phyloP scores from a whole-genome alignment of 768 basidiomycete genomes.

The Gymnopilus junonius region DNA sequence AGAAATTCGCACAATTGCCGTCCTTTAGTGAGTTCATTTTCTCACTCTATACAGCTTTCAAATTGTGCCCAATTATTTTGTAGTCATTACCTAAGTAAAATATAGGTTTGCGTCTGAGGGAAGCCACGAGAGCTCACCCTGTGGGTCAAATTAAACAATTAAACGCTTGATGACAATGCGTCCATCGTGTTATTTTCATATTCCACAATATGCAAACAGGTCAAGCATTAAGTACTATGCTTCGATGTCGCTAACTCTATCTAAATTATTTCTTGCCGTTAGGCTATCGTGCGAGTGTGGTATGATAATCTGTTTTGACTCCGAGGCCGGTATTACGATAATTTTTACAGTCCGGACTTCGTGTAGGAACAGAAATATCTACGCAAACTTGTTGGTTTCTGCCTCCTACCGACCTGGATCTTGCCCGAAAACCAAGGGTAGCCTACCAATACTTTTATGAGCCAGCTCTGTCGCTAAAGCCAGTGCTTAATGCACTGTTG shows the following conservation, averaged over 20 bases:
- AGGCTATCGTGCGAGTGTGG: slow-evolving; percentile 7
- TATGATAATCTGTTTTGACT: not conserved
- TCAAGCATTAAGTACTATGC: not conserved
- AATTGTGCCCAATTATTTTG: not conserved
- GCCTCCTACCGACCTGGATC: not conserved
- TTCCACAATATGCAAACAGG: not conserved
- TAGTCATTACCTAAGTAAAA: too few relatives aligned
- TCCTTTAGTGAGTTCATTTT: slow-evolving; percentile 3
- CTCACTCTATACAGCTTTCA: slow-evolving; percentile 3
- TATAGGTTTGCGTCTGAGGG: not conserved
- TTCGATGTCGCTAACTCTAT: slow-evolving; percentile 8
- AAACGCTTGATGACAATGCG: not conserved
- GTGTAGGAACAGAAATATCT: not conserved
- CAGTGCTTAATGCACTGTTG: not conserved
- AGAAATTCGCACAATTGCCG: slow-evolving; percentile 7
- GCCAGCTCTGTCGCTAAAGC: not conserved
- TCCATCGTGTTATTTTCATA: not conserved
- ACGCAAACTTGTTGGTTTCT: not conserved
- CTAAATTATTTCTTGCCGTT: not conserved
- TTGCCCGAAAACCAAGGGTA: not conserved
- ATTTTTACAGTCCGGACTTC: not conserved
- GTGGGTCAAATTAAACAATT: not conserved
- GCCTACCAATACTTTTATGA: not conserved
- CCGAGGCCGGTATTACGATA: not conserved
- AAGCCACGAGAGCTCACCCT: not conserved